Evolutionary conservation across 2,329 filamentous ascomycete species (phyloP).

Genomic region (Aspergillus aculeatus): DNA sequence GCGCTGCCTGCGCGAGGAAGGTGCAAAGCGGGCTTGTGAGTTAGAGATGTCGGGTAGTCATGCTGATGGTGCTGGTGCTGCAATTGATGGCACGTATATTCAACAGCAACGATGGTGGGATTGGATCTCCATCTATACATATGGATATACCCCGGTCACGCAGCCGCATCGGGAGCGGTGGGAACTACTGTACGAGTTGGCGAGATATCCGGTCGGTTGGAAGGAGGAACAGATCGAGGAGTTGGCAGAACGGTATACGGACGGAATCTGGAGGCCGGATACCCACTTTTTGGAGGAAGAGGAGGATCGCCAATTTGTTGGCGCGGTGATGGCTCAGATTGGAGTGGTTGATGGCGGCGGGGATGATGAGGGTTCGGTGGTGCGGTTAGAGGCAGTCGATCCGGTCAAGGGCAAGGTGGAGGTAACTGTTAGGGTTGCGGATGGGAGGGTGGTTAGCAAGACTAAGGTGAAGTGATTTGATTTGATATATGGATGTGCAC

Average conservation of each 20-base stretch:
- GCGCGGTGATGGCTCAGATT: not conserved
- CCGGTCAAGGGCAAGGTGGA: not conserved
- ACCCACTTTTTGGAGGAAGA: not conserved
- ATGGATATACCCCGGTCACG: constrained; percentile 18
- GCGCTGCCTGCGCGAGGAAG: constrained; percentile 16
- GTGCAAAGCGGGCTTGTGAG: constrained; percentile 22
- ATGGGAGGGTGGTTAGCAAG: not conserved
- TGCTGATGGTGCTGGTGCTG: constrained; percentile 2
- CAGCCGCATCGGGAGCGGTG: constrained; percentile 23
- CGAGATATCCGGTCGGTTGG: not conserved
- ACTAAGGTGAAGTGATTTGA: not conserved
- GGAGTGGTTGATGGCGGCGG: not conserved
- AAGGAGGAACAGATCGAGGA: not conserved
- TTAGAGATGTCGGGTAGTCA: constrained; percentile 17
- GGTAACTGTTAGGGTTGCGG: not conserved
- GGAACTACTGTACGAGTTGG: constrained; percentile 19
- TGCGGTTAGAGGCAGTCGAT: not conserved
- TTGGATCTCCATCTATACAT: constrained; percentile 14
- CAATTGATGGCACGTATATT: not conserved
- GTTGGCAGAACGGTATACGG: not conserved
- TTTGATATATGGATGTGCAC: too few species aligned
- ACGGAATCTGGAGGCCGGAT: not conserved
- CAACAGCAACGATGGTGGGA: constrained; percentile 15
- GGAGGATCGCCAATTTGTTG: not conserved
- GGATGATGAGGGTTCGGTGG: not conserved